Base-by-base conservation (phyloP, 1,284 basidiomycete species). In the Ceratobasidium sp. region DNA sequence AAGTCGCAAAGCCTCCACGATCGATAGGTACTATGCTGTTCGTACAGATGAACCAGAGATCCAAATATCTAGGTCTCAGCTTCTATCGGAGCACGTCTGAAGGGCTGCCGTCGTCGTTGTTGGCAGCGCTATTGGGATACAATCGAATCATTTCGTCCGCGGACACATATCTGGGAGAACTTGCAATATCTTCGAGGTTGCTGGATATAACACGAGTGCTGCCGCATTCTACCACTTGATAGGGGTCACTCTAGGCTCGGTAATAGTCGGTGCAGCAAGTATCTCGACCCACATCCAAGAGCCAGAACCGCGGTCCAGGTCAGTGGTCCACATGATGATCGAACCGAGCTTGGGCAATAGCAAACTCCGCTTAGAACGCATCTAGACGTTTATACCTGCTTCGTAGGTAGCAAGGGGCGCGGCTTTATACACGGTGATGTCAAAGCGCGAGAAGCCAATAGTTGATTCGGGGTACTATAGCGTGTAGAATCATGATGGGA, bases 141-240 rank as follows among this genome's bases (percentile, higher is more conserved):
- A 69, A 19, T 41, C 41, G 14, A 69, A 15, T 48, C n/a, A 11
- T 29, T 69, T 36, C 3, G 59, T 14, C 15, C 15, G 24, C n/a
- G 53, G 27, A 19, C 36, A 31, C 17, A 22, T 47, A n/a, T 1
- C 31, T 11, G 22, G n/a, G 22, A 69, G 36, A 17, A 31, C 48
- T 24, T n/a, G 8, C 3, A 69, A 22, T 22, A 69, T 19, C 4
- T 22, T 22, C 4, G 33, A 47, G 41, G 54, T 54, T 8, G 53
- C 66, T 27, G 66, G 33, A 29, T 59, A 69, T 29, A 54, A 69
- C 31, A 69, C 41, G 29, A 33, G 48, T 22, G 66, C 66, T 24
- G 33, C 45, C 2, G 14, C 8, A 19, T 11, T 29, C 14, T 4
- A 44, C 19, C 22, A n/a, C 9, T 14, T 17, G n/a, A n/a, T n/a